Conservation (phyloP, 1,284 basidiomycete species). For the Fomes fomentarius region DNA sequence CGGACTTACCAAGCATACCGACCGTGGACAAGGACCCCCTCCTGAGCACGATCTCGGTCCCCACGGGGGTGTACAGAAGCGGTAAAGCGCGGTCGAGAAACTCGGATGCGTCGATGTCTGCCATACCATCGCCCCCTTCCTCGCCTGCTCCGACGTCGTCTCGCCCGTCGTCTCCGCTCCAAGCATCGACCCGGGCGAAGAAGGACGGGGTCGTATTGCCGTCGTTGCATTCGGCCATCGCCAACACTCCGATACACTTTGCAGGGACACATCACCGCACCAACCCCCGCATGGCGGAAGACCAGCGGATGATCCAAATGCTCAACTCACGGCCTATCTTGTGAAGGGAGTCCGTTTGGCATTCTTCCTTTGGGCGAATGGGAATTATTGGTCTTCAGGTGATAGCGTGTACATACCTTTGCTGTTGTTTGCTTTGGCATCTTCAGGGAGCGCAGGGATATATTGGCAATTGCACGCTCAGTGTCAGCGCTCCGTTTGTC, state of each 20-base stretch:
- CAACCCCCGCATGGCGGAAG: constrained; percentile 54
- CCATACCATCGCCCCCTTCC: constrained; percentile 30
- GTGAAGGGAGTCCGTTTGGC: constrained; percentile 20
- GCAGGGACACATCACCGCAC: constrained; percentile 33
- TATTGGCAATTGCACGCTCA: constrained; percentile 12
- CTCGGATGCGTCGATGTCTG: constrained; percentile 35
- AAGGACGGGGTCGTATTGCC: constrained; percentile 31
- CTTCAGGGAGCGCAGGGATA: constrained; percentile 12
- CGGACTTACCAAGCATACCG: constrained; percentile 59
- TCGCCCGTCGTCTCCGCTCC: constrained; percentile 22
- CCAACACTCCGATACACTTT: constrained; percentile 25
- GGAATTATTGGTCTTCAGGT: constrained; percentile 1
- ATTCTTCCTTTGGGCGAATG: neutral
- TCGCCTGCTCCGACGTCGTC: constrained; percentile 26
- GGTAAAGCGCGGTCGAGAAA: constrained; percentile 58
- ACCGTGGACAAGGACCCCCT: constrained; percentile 59
- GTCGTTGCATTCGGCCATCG: constrained; percentile 31
- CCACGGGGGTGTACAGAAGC: constrained; percentile 59
- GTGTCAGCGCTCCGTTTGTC: constrained; percentile 6
- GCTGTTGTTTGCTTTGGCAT: constrained; percentile 2
- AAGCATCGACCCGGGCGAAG: constrained; percentile 23
- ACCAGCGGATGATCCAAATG: constrained; percentile 65
- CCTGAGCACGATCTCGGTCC: constrained; percentile 53
- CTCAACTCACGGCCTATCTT: constrained; percentile 50
- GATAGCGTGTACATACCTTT: neutral